Base-by-base conservation (phyloP, 768 basidiomycete species). In the Piloderma croceum region DNA sequence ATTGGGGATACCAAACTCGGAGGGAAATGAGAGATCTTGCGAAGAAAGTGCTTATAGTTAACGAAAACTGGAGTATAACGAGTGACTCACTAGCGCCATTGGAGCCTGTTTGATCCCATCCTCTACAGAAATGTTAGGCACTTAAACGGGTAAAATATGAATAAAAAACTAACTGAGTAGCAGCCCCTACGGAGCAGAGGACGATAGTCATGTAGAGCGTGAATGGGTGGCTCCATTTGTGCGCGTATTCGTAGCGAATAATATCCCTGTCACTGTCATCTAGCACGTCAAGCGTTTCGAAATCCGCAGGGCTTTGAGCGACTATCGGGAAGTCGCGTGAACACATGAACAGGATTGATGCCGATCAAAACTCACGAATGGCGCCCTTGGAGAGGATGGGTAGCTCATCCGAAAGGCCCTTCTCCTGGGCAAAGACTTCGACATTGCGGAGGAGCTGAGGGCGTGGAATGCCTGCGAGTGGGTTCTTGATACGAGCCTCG, bases 61-160 rank as follows among this genome's bases (percentile, higher is more conserved):
- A n/a, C n/a, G n/a, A n/a, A n/a, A n/a, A n/a, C n/a, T n/a, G n/a
- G n/a, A n/a, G n/a, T n/a, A n/a, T n/a, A n/a, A n/a, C n/a, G n/a
- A n/a, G n/a, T n/a, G n/a, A n/a, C n/a, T n/a, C n/a, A n/a, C n/a
- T 80, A 22, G 79, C 79, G 32, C 78, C 79, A 49, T 81, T 82
- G 19, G 71, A 70, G 35, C 76, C 79, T 1, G 74, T 76, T 53
- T 81, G 77, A 62, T 81, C 79, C 79, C 76, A 78, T 19, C 77
- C 77, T n/a, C n/a, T n/a, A n/a, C n/a, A n/a, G n/a, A n/a, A n/a
- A 25, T 25, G 4, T 41, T 13, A 13, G 27, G 6, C 27, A 17
- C 38, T 11, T 39, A 13, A 27, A 19, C 36, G 6, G 7, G 6
- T 22, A 7, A 13, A 13, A 18, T 13, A 38, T 9, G 20, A 38